Conservation (phyloP, 805 yeast genomes). For the Diddensiella caesifluorescens region DNA sequence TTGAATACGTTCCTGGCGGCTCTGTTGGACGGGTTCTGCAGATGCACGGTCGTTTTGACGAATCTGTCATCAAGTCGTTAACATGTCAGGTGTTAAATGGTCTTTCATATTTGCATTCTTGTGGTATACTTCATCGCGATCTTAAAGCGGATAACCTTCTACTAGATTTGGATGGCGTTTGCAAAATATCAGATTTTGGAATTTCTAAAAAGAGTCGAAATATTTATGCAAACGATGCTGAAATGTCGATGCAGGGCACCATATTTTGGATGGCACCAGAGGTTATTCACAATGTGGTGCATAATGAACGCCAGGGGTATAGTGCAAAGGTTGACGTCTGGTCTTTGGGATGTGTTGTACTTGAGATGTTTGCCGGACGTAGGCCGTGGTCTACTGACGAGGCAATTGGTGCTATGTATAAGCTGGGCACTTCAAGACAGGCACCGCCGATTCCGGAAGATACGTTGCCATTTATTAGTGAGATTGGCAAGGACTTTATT, state of each 20-base stretch:
- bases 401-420: conserved; percentile 90
- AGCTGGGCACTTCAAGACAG: conserved; percentile 72
- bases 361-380: conserved; percentile 97
- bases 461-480: conserved; percentile 57
- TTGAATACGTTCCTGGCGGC: conserved; percentile 98
- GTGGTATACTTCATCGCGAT: conserved; percentile 88
- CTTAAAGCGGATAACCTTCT: conserved; percentile 89
- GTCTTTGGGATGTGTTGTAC: conserved; percentile 95
- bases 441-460: conserved; percentile 98
- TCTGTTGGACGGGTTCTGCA: conserved; percentile 83
- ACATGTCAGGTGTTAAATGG: conserved; percentile 81
- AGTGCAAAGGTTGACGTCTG: conserved; percentile 97
- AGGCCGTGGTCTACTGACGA: conserved; percentile 97
- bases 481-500: conserved; percentile 63
- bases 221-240: conserved; percentile 85
- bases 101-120: conserved; percentile 76
- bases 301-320: conserved; percentile 77
- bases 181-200: conserved; percentile 95
- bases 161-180: conserved; percentile 84
- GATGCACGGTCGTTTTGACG: conserved; percentile 81
- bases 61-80: conserved; percentile 61
- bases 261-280: conserved; percentile 99
- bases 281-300: conserved; percentile 78
- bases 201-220: conserved; percentile 78
- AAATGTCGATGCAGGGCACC: conserved; percentile 98